Conservation (phyloP, 2,329 filamentous ascomycete genomes). For the Coniochaeta sp. region DNA sequence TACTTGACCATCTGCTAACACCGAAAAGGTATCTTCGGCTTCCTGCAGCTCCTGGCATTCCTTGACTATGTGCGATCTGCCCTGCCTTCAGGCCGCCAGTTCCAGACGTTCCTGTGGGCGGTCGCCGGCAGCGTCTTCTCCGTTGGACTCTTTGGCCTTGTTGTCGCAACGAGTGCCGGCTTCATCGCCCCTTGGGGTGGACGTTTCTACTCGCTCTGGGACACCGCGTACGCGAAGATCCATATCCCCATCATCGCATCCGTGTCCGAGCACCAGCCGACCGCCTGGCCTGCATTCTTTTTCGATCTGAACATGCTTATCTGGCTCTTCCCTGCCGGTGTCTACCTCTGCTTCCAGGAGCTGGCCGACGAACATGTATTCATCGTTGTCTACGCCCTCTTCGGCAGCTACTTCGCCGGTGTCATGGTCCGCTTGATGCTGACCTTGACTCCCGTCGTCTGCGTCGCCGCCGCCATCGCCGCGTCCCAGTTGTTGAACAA, state of each 20-base stretch:
- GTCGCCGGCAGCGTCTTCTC: conserved; percentile 69
- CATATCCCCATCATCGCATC: conserved; percentile 99
- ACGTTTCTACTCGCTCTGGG: conserved; percentile 98
- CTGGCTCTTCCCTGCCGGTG: conserved; percentile 97
- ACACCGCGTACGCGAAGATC: conserved; percentile 97
- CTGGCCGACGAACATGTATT: conserved; percentile 96
- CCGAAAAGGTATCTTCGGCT: conserved; percentile 95
- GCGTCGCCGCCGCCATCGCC: conserved; percentile 84
- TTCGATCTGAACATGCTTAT: conserved; percentile 98
- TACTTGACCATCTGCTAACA: no score
- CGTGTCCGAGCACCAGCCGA: conserved; percentile 98
- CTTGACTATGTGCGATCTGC: conserved; percentile 86
- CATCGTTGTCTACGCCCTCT: conserved; percentile 91
- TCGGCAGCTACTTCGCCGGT: conserved; percentile 95
- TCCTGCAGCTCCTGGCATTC: conserved; percentile 88
- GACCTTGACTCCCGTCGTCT: conserved; percentile 92
- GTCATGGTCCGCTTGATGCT: conserved; percentile 99
- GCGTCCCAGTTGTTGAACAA: conserved; percentile 82
- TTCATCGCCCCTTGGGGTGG: conserved; percentile 97
- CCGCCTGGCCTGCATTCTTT: conserved; percentile 98
- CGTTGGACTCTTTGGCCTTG: conserved; percentile 70
- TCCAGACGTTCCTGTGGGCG: conserved; percentile 78
- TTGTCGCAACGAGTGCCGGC: conserved; percentile 73
- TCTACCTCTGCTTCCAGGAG: conserved; percentile 95
- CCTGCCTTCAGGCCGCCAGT: conserved; percentile 76